These are phyloP conservation scores for Triadica sebifera DNA, from an alignment of 345 rosid species.

Conservation along the genomic window DNA sequence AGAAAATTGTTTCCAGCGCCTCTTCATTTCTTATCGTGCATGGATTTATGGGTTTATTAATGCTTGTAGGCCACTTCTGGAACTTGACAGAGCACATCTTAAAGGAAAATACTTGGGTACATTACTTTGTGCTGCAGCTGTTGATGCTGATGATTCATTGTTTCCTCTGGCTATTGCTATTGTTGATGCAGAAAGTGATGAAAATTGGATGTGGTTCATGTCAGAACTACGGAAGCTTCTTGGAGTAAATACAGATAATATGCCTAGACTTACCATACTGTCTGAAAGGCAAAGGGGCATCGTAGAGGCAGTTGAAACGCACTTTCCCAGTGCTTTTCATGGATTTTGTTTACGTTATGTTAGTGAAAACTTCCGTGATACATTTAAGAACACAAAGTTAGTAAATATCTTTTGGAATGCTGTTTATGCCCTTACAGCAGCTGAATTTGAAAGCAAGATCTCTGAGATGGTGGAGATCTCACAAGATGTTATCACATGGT, in stretches of 20 bases:
- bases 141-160: slow-evolving; percentile 83
- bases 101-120: slow-evolving; percentile 94
- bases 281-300: slow-evolving; percentile 85
- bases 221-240: slow-evolving; percentile 93
- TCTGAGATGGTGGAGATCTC: slow-evolving; percentile 90
- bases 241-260: slow-evolving; percentile 84
- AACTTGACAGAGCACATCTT: slow-evolving; percentile 81
- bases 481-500: slow-evolving; percentile 75
- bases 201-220: slow-evolving; percentile 99
- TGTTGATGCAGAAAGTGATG: slow-evolving; percentile 78
- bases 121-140: slow-evolving; percentile 85
- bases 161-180: slow-evolving; percentile 89
- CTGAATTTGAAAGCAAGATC: slow-evolving; percentile 76
- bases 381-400: slow-evolving; percentile 85
- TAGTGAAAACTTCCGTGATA: slow-evolving; percentile 89
- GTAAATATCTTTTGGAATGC: slow-evolving; percentile 96
- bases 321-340: slow-evolving; percentile 89
- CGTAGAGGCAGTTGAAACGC: slow-evolving; percentile 94
- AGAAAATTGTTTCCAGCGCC: slow-evolving; percentile 93
- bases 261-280: slow-evolving; percentile 96
- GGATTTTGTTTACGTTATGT: slow-evolving; percentile 90
- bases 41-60: slow-evolving; percentile 88
- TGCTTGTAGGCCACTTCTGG: slow-evolving; percentile 92
- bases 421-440: slow-evolving; percentile 84
- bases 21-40: slow-evolving; percentile 82